Conservation (phyloP, 2,329 filamentous ascomycete genomes). For the Aspergillus cejpii region DNA sequence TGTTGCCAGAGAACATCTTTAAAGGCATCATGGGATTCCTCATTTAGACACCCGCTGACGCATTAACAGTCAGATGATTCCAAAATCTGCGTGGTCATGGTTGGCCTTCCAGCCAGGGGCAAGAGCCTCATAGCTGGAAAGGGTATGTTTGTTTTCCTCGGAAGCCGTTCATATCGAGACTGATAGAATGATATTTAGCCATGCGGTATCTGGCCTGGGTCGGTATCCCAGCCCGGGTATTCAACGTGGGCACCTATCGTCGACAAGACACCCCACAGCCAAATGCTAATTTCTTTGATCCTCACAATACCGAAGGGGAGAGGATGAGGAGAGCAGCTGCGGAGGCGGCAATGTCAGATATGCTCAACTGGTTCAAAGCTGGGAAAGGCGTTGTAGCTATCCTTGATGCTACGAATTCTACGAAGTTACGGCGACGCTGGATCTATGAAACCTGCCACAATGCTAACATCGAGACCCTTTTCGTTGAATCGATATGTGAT, state of each 20-base stretch:
- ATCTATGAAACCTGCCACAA: constrained; percentile 71
- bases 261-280: constrained; percentile 85
- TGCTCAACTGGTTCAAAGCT: constrained; percentile 83
- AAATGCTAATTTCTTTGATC: constrained; percentile 91
- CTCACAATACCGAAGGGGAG: constrained; percentile 81
- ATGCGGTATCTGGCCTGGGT: constrained; percentile 95
- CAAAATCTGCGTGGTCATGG: constrained; percentile 97
- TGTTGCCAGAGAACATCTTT: not conserved
- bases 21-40: not conserved
- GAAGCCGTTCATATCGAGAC: not conserved
- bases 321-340: constrained; percentile 79
- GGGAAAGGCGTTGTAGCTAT: constrained; percentile 80
- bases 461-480: constrained; percentile 80
- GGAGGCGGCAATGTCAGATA: constrained; percentile 84
- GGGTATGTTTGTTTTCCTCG: constrained; percentile 51
- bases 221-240: constrained; percentile 85
- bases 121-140: constrained; percentile 98
- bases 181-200: constrained; percentile 46
- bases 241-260: constrained; percentile 96
- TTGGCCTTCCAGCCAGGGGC: constrained; percentile 86
- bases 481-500: constrained; percentile 95
- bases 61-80: constrained; percentile 86
- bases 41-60: constrained; percentile 8
- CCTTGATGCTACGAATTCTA: constrained; percentile 94
- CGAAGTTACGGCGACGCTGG: constrained; percentile 82